A percentile compares a stretch with the other conserved stretches of the same genome.
Conservation (phyloP, 2,329 filamentous ascomycete genomes). For the Colletotrichum tabaci region DNA sequence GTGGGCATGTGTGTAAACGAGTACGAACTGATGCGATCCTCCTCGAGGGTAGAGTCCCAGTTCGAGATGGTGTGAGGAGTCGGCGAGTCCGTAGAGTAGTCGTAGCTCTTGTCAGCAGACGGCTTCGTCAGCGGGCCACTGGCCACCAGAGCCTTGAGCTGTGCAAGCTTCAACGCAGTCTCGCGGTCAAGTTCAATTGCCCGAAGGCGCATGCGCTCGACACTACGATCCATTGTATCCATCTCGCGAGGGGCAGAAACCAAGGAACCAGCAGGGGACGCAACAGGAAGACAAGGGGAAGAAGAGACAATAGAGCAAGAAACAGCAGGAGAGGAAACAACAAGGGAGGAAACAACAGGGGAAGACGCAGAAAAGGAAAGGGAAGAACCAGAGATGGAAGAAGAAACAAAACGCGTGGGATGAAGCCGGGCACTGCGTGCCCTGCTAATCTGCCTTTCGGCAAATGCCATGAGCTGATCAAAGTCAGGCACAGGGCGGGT, state of each 20-base stretch:
- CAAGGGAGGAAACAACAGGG: not conserved
- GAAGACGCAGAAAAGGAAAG: not conserved
- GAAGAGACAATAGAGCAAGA: not conserved
- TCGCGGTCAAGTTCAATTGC: slow-evolving; percentile 12
- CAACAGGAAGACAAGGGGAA: not conserved
- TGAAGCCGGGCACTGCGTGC: slow-evolving; percentile 11
- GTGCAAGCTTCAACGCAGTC: slow-evolving; percentile 10
- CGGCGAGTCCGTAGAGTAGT: slow-evolving; percentile 18
- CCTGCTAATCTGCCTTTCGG: slow-evolving; percentile 5
- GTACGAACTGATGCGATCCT: slow-evolving; percentile 6
- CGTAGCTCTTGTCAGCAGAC: slow-evolving; percentile 16
- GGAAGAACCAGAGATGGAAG: not conserved
- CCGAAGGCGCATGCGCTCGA: slow-evolving; percentile 15
- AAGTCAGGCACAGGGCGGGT: slow-evolving; percentile 5
- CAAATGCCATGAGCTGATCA: slow-evolving; percentile 22
- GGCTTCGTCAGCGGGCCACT: not conserved
- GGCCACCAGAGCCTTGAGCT: slow-evolving; percentile 10
- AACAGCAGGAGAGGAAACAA: not conserved
- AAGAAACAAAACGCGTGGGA: not conserved
- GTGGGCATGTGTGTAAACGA: slow-evolving; percentile 11
- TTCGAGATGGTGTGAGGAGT: slow-evolving; percentile 26
- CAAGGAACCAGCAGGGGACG: not conserved
- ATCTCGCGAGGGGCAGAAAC: slow-evolving; percentile 1
- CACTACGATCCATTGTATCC: slow-evolving; percentile 24
- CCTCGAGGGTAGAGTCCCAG: slow-evolving; percentile 24